These are phyloP conservation scores for Orbilia brochopaga DNA, from an alignment of 2,329 filamentous ascomycete genomes.

Conservation along the genomic window DNA sequence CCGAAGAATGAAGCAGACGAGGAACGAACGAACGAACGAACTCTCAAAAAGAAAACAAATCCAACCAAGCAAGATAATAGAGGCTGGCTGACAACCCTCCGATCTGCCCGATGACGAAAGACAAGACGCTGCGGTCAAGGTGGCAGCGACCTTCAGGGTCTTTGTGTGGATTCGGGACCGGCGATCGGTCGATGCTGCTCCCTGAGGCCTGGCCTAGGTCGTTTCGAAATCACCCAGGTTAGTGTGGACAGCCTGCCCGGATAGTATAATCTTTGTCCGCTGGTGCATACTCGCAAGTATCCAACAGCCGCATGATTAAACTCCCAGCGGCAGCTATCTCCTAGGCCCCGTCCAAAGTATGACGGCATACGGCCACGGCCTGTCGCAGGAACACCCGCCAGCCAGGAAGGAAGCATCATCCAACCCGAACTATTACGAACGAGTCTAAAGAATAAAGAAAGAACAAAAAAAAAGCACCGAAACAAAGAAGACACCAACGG, in stretches of 20 bases:
- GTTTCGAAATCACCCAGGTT: constrained; percentile 49
- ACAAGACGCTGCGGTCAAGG: constrained; percentile 47
- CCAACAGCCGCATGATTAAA: no score
- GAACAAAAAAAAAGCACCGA: neutral
- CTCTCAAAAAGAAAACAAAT: constrained; percentile 30
- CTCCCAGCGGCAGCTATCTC: no score
- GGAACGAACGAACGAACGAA: no score
- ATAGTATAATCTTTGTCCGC: neutral
- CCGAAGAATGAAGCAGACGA: constrained; percentile 22
- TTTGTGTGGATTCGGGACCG: constrained; percentile 49
- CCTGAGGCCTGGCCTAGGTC: constrained; percentile 34
- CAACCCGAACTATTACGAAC: neutral
- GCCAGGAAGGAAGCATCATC: neutral
- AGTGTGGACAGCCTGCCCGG: constrained; percentile 26
- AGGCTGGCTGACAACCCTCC: constrained; percentile 30
- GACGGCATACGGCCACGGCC: no score
- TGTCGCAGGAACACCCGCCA: no score
- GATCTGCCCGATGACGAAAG: constrained; percentile 46
- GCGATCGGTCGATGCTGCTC: constrained; percentile 43
- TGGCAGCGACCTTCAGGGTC: constrained; percentile 51
- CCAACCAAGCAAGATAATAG: neutral
- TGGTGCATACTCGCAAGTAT: no score
- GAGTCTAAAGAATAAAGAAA: constrained; percentile 5
- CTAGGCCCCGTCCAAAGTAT: no score
- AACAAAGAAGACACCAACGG: neutral